Percentiles rank a stretch among this genome's conserved stretches.
Conservation (phyloP, 2,329 filamentous ascomycete genomes). For the Apiospora marii region DNA sequence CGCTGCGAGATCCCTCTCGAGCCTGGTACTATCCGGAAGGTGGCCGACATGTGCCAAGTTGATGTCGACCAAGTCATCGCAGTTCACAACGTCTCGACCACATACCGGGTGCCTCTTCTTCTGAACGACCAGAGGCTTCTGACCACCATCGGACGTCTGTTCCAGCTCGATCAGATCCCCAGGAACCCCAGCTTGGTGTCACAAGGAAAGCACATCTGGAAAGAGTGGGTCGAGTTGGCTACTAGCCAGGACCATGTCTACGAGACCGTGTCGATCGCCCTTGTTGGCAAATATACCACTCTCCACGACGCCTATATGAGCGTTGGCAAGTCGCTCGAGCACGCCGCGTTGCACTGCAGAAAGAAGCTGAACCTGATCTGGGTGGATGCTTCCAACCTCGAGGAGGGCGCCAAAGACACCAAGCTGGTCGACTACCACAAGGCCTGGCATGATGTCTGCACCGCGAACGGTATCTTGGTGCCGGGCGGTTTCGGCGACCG, state of each 20-base stretch:
- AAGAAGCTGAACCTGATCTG: slow-evolving; percentile 82
- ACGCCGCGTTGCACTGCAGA: slow-evolving; percentile 86
- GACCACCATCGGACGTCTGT: slow-evolving; percentile 67
- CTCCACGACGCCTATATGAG: slow-evolving; percentile 87
- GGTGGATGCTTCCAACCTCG: slow-evolving; percentile 87
- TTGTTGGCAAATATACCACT: slow-evolving; percentile 92
- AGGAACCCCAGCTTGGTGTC: slow-evolving; percentile 62
- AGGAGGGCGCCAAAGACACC: slow-evolving; percentile 66
- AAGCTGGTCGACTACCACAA: slow-evolving; percentile 81
- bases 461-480: slow-evolving; percentile 71
- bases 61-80: slow-evolving; percentile 84
- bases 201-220: slow-evolving; percentile 76
- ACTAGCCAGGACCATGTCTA: slow-evolving; percentile 70
- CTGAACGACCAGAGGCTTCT: slow-evolving; percentile 83
- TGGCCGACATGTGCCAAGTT: slow-evolving; percentile 89
- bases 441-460: slow-evolving; percentile 83
- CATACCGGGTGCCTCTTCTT: slow-evolving; percentile 94
- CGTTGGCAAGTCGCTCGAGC: slow-evolving; percentile 87
- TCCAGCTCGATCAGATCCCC: slow-evolving; percentile 68
- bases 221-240: slow-evolving; percentile 78
- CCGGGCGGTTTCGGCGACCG: slow-evolving; percentile 83
- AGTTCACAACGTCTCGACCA: slow-evolving; percentile 89
- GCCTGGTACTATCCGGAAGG: slow-evolving; percentile 79
- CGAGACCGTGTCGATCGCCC: slow-evolving; percentile 78
- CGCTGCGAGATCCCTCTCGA: slow-evolving; percentile 84